Conservation (phyloP, 1,284 basidiomycete species). For the Microbotryomycetes sp. region DNA sequence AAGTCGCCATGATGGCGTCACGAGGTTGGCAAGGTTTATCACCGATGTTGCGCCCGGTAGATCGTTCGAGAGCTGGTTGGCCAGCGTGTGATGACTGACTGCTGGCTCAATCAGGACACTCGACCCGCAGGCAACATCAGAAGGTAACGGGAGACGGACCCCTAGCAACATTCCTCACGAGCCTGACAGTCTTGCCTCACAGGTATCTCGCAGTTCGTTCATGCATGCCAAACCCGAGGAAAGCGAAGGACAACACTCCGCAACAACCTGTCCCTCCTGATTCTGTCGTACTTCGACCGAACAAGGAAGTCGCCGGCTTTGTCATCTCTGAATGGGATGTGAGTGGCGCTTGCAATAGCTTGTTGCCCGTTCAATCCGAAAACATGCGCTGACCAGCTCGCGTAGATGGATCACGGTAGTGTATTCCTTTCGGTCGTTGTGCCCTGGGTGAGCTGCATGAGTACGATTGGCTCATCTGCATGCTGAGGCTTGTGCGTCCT, state of each 20-base stretch:
- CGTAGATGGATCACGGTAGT: constrained; percentile 4
- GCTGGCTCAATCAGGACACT: constrained; percentile 6
- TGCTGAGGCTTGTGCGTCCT: background rate
- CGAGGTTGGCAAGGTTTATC: constrained; percentile 12
- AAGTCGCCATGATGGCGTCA: background rate
- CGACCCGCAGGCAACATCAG: constrained; percentile 2
- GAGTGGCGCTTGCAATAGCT: too few species aligned
- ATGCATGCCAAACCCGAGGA: constrained; percentile 23
- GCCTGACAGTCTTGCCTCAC: background rate
- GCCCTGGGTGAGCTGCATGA: constrained; percentile 16
- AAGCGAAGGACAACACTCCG: background rate
- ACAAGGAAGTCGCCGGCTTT: constrained; percentile 22
- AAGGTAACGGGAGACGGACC: too few species aligned
- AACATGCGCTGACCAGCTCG: too few species aligned
- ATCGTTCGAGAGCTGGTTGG: background rate
- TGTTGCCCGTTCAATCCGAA: too few species aligned
- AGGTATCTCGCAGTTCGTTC: constrained; percentile 19
- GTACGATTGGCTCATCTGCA: background rate
- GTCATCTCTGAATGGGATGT: constrained; percentile 23
- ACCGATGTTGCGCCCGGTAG: constrained; percentile 14
- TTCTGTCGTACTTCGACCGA: constrained; percentile 1
- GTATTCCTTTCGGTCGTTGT: constrained; percentile 23
- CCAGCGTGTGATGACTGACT: background rate
- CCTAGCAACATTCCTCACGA: too few species aligned
- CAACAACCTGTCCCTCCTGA: background rate